Evolutionary conservation across 768 basidiomycete genomes (phyloP), one percentile per base, ranked within the genome.

Genomic region (Leccinum boreale): DNA sequence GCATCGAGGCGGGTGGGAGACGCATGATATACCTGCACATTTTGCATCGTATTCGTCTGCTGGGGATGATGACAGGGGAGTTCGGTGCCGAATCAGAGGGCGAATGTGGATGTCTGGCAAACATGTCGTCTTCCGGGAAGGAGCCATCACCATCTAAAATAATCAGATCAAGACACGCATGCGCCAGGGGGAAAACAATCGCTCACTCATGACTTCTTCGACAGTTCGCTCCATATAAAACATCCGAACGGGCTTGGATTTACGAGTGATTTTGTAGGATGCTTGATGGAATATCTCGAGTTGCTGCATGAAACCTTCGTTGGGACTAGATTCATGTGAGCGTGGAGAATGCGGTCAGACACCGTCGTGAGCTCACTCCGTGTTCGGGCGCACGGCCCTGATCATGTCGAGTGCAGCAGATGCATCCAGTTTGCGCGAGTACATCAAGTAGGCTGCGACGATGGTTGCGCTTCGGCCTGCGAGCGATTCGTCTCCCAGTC

Each of bases 391-490:
- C 19, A 79, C 82, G 56, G 80, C 73, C 55, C 78, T 78, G 59
- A 96, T 86, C 61, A 89, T 74, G 23, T 85, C 81, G 12, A 97
- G 73, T 5, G 94, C 93, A 21, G 78, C 73, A 11, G 81, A 74
- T 0, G 81, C 76, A 58, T 86, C 82, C 3, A 85, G 49, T 15
- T 84, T 78, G 60, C 79, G 77, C 4, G 82, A 81, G 65, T 88
- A 83, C 91, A 97, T 95, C 47, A 97, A 75, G 67, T 93, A 97
- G 4, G 94, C 94, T 2, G 92, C 86, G 7, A 90, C 87, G 49
- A 96, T 85, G 2, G 91, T 89, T 7, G 87, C 85, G 62, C 92
- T 94, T 23, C 94, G 84, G 66, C 90, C 90, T 92, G 60, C 46
- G 19, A 62, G 29, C 23, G 60, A 48, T 47, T 62, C 36, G 14